Evolutionary conservation across 352 stramenopile genomes (phyloP).

Genomic region (Saprolegnia parasitica): DNA sequence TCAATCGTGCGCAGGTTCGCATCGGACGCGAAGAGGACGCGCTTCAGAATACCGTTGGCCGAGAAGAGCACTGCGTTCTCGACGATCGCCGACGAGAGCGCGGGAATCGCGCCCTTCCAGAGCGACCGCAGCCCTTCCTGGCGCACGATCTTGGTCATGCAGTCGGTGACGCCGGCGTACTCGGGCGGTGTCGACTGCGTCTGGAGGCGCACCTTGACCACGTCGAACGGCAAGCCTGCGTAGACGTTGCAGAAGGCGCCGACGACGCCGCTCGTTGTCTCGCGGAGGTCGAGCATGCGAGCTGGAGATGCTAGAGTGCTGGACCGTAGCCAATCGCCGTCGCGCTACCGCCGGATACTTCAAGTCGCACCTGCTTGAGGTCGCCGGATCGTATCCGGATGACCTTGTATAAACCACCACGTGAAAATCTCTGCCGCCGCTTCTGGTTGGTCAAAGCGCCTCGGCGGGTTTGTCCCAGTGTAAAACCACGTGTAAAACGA

Average conservation of each 20-base stretch:
- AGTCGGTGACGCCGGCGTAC: constrained; percentile 60
- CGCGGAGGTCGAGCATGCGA: constrained; percentile 49
- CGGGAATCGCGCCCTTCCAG: constrained; percentile 84
- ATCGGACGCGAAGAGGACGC: constrained; percentile 43
- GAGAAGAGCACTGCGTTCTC: constrained; percentile 90
- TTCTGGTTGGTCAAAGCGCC: too few species aligned
- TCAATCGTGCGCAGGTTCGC: constrained; percentile 54
- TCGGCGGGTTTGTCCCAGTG: too few species aligned
- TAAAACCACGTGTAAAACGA: not conserved
- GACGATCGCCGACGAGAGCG: constrained; percentile 81
- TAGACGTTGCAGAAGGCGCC: constrained; percentile 81
- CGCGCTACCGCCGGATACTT: not conserved
- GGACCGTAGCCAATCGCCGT: too few species aligned
- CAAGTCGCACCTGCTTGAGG: not conserved
- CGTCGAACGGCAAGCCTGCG: constrained; percentile 77
- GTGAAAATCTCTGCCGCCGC: not conserved
- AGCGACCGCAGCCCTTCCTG: constrained; percentile 67
- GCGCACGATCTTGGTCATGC: constrained; percentile 58
- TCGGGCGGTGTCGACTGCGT: constrained; percentile 53
- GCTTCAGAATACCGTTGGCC: constrained; percentile 70
- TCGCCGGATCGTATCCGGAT: not conserved
- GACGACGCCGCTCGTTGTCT: constrained; percentile 65
- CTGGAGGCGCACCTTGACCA: constrained; percentile 81
- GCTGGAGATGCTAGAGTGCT: not conserved
- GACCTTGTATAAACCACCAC: not conserved